Conservation (phyloP, 2,329 filamentous ascomycete species). For the Neurospora sp. region DNA sequence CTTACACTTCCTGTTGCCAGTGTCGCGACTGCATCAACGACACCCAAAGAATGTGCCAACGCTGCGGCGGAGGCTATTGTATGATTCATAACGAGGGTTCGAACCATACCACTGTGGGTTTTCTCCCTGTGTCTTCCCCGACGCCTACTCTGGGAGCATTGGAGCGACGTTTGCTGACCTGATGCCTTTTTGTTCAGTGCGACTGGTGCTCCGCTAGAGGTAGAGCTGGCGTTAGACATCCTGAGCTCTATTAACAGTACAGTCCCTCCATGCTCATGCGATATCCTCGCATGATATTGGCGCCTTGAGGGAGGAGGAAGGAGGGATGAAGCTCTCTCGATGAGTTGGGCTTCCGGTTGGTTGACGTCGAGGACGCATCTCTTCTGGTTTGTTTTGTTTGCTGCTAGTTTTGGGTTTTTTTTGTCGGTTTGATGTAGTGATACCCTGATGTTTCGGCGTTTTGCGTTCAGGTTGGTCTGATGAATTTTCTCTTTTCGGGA, state of each 20-base stretch:
- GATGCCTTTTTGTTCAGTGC: neutral
- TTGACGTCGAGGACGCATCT: neutral
- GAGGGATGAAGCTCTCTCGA: no score
- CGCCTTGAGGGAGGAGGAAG: no score
- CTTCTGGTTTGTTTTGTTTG: neutral
- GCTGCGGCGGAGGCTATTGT: constrained; percentile 74
- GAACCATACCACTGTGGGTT: constrained; percentile 40
- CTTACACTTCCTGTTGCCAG: constrained; percentile 28
- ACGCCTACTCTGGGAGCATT: no score
- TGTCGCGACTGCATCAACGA: constrained; percentile 65
- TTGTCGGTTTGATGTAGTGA: neutral
- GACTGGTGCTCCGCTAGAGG: neutral
- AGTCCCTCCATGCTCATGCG: neutral
- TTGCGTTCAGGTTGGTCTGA: neutral
- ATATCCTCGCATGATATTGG: neutral
- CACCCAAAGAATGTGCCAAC: constrained; percentile 61
- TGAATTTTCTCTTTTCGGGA: neutral
- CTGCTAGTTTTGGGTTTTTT: neutral
- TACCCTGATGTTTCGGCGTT: neutral
- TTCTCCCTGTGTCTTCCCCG: no score
- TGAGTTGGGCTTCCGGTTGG: neutral
- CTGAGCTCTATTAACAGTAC: neutral
- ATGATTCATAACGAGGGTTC: constrained; percentile 75
- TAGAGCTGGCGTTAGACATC: neutral
- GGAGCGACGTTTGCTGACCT: neutral